Evolutionary conservation across 352 stramenopile genomes (phyloP).

Genomic region (Pythium volutum): DNA sequence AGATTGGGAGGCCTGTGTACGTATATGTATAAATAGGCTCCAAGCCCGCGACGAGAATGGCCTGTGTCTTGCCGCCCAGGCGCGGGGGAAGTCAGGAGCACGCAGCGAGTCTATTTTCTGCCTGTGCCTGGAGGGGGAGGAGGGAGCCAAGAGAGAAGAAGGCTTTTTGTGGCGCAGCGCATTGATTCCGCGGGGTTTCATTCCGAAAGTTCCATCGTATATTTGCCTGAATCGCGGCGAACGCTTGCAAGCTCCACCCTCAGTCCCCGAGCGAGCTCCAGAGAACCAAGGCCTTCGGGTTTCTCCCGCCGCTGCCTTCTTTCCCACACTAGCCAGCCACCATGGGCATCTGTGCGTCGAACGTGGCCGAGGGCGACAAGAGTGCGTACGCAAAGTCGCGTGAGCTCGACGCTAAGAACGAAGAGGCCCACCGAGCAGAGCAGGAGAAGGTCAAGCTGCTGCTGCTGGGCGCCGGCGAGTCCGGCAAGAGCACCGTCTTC

Average conservation of each 20-base stretch:
- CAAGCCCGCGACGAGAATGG: not conserved
- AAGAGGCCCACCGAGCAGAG: conserved; percentile 71
- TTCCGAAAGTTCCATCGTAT: conserved; percentile 57
- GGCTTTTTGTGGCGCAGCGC: conserved; percentile 6
- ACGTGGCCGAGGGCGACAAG: conserved; percentile 59
- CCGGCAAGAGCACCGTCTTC: conserved; percentile 94
- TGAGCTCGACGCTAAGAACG: conserved; percentile 77
- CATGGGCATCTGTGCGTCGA: conserved; percentile 70
- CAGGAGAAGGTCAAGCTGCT: conserved; percentile 96
- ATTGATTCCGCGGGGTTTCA: conserved; percentile 45
- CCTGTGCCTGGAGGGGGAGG: not conserved
- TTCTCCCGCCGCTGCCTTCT: not conserved
- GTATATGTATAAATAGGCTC: conserved; percentile 15
- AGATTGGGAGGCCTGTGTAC: not conserved
- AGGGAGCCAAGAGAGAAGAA: not conserved
- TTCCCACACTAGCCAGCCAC: conserved; percentile 18
- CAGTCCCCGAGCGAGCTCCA: not conserved
- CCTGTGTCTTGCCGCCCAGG: not conserved
- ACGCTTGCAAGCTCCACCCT: conserved; percentile 17
- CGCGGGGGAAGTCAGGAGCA: not conserved
- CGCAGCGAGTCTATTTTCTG: conserved; percentile 23
- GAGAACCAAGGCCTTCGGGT: not conserved
- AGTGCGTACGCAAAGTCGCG: conserved; percentile 63
- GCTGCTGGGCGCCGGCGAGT: conserved; percentile 92
- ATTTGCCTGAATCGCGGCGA: conserved; percentile 30